Conservation (phyloP, 2,329 filamentous ascomycete species). For the Capronia coronata region DNA sequence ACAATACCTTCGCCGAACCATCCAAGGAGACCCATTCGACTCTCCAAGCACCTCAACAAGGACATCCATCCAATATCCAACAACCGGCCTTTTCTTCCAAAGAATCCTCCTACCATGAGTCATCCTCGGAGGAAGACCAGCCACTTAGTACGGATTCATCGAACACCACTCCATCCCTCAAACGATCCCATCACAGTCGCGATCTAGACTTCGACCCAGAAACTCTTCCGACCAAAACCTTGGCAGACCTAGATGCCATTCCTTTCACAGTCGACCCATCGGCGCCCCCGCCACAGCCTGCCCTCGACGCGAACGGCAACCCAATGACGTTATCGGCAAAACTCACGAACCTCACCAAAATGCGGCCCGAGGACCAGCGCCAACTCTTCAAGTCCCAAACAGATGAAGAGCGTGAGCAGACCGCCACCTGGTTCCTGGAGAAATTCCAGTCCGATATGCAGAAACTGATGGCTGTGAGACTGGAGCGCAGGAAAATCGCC, state of each 20-base stretch:
- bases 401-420: conserved; percentile 55
- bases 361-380: conserved; percentile 37
- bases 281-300: conserved; percentile 25
- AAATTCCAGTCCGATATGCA: conserved; percentile 48
- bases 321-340: conserved; percentile 33
- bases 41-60: neutral
- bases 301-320: conserved; percentile 18
- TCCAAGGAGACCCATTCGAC: neutral
- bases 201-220: conserved; percentile 45
- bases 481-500: conserved; percentile 49
- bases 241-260: conserved; percentile 45
- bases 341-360: conserved; percentile 35
- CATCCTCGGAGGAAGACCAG: conserved; percentile 24
- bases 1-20: neutral
- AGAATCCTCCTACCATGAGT: conserved; percentile 21
- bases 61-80: conserved; percentile 1
- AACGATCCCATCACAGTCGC: conserved; percentile 23
- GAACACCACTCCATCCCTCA: conserved; percentile 9
- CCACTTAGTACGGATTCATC: neutral
- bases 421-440: conserved; percentile 55
- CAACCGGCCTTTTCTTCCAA: conserved; percentile 20
- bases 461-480: conserved; percentile 48
- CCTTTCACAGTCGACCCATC: conserved; percentile 43
- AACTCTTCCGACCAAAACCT: conserved; percentile 42
- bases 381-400: conserved; percentile 48